These are phyloP conservation scores for Paraphoma chrysanthemicola DNA, from an alignment of 2,329 filamentous ascomycete genomes.

Conservation along the genomic window DNA sequence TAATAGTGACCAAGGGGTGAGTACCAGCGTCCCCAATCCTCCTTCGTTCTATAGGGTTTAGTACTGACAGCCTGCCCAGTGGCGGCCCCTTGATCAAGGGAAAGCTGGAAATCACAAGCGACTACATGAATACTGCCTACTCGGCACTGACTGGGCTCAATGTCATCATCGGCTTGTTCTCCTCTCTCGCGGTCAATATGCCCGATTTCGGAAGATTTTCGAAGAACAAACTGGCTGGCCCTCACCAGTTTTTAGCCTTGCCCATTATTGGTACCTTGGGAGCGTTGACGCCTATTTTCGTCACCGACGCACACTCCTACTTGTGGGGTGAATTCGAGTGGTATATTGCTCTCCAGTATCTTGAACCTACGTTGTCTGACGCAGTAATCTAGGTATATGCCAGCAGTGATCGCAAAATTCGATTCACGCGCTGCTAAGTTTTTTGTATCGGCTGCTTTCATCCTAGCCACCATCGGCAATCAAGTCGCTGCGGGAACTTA, in stretches of 20 bases:
- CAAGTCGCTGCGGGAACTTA: slow-evolving; percentile 52
- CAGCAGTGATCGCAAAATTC: slow-evolving; percentile 55
- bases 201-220: slow-evolving; percentile 54
- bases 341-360: background rate
- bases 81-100: slow-evolving; percentile 52
- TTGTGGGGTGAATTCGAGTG: slow-evolving; percentile 56
- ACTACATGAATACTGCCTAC: slow-evolving; percentile 54
- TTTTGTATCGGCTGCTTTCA: slow-evolving; percentile 50
- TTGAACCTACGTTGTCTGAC: background rate
- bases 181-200: slow-evolving; percentile 60
- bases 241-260: slow-evolving; percentile 56
- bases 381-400: slow-evolving; percentile 50
- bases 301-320: slow-evolving; percentile 54
- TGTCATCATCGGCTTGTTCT: slow-evolving; percentile 59
- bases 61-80: background rate
- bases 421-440: slow-evolving; percentile 53
- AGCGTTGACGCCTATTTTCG: slow-evolving; percentile 57
- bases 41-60: too few species aligned
- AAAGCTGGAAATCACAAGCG: slow-evolving; percentile 42
- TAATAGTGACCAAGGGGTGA: slow-evolving; percentile 48
- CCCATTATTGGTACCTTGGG: slow-evolving; percentile 57
- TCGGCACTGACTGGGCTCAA: slow-evolving; percentile 54
- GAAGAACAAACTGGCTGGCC: slow-evolving; percentile 50
- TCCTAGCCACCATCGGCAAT: slow-evolving; percentile 53
- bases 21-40: slow-evolving; percentile 6